Percentiles rank a stretch among this genome's conserved stretches.
Evolutionary conservation across 257 asterid species (phyloP).

Genomic region (Nicotiana otophora): DNA sequence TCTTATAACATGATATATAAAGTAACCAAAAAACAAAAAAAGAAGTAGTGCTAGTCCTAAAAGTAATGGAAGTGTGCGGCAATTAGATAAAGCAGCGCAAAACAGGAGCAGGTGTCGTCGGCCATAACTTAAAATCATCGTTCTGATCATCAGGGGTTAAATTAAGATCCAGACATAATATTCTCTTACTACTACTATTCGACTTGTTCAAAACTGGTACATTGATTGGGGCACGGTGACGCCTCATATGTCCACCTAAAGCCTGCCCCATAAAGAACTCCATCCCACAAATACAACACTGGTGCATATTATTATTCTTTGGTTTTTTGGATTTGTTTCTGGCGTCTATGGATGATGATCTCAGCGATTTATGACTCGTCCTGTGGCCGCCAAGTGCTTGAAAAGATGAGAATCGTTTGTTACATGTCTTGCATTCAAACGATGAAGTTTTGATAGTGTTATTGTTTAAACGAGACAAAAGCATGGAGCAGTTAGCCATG

Average conservation of each 20-base stretch:
- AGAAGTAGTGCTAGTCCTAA: too few species aligned
- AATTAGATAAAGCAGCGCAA: not conserved
- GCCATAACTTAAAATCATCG: not conserved
- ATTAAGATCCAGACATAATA: slow-evolving; percentile 21
- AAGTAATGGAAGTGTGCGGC: not conserved
- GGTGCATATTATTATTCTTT: slow-evolving; percentile 20
- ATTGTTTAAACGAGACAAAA: not conserved
- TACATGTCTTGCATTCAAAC: slow-evolving; percentile 28
- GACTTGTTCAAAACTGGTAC: slow-evolving; percentile 14
- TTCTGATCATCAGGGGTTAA: slow-evolving; percentile 25
- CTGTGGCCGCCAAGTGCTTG: slow-evolving; percentile 26
- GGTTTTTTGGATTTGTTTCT: not conserved
- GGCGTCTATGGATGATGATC: slow-evolving; percentile 4
- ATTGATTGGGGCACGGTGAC: slow-evolving; percentile 19
- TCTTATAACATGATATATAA: too few species aligned
- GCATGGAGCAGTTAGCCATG: slow-evolving; percentile 28
- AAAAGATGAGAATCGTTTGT: slow-evolving; percentile 7
- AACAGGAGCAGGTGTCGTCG: not conserved
- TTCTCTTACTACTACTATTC: slow-evolving; percentile 15
- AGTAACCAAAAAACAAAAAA: too few species aligned
- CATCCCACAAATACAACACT: slow-evolving; percentile 30
- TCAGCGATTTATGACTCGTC: slow-evolving; percentile 27
- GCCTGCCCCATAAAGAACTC: slow-evolving; percentile 34
- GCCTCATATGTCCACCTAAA: slow-evolving; percentile 42
- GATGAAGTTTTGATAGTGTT: too few species aligned